Evolutionary conservation across 2,329 filamentous ascomycete species (phyloP).

Genomic region (Pestalotiopsis fici): DNA sequence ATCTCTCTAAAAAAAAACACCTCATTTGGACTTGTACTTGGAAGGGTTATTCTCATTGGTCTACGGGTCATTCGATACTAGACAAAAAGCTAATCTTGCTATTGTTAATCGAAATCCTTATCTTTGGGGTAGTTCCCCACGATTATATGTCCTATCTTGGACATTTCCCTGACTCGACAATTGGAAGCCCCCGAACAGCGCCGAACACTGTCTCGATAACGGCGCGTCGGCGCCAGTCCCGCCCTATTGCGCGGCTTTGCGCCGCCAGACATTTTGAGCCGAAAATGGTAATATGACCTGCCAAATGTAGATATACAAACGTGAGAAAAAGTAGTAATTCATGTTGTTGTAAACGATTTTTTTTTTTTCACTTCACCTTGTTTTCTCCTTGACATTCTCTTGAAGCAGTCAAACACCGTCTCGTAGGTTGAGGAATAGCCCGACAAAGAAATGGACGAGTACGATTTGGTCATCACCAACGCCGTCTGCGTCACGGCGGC

Average conservation of each 20-base stretch:
- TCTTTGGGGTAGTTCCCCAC: not conserved
- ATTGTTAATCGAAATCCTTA: not conserved
- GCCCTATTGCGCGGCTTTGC: not conserved
- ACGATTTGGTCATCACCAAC: conserved; percentile 42
- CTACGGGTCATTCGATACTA: not conserved
- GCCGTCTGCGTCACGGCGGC: conserved; percentile 43
- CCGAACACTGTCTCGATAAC: not conserved
- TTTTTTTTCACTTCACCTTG: not conserved
- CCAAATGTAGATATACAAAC: not conserved
- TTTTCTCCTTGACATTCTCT: not conserved
- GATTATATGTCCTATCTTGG: not conserved
- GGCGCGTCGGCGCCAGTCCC: not conserved
- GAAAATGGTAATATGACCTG: not conserved
- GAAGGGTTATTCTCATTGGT: not conserved
- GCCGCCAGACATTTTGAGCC: not conserved
- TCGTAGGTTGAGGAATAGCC: not conserved
- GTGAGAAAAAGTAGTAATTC: not conserved
- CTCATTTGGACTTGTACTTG: too few species aligned
- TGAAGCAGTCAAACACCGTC: too few species aligned
- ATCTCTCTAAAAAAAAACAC: too few species aligned
- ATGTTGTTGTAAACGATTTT: not conserved
- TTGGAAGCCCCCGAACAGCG: not conserved
- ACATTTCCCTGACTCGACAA: not conserved
- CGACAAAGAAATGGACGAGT: conserved; percentile 22
- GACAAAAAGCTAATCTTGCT: not conserved